Base-by-base conservation (phyloP, 768 basidiomycete species). In the Lactifluus hygrophoroides region DNA sequence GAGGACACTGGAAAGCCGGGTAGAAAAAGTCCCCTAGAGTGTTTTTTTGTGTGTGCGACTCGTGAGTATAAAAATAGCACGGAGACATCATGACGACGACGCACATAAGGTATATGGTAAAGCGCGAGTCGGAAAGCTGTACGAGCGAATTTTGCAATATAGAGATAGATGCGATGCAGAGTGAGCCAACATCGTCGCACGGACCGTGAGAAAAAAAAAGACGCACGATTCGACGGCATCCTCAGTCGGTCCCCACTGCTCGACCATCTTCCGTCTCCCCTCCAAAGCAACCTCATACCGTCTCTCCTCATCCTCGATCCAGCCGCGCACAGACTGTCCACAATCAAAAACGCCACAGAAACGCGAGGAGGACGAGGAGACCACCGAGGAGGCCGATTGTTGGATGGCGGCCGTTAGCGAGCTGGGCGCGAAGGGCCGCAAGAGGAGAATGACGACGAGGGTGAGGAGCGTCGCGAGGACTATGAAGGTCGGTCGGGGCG, bases 1-100 rank as follows among this genome's bases (percentile, higher is more conserved):
- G 78, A 5, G 80, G 78, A 48, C 79, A 80, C 42, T 68, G 72
- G 61, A 72, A 81, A 1, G 74, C 69, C 8, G 80, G 74, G 10
- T 74, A 71, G 67, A 79, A 80, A 66, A 80, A 79, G 60, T 81
- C 80, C 79, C 79, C 55, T 56, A 5, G n/a, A 7, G 7, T 19
- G 49, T n/a, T n/a, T n/a, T n/a, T n/a, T n/a, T n/a, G n/a, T n/a
- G n/a, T n/a, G n/a, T n/a, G n/a, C n/a, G n/a, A n/a, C n/a, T n/a
- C n/a, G n/a, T n/a, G n/a, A n/a, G n/a, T n/a, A n/a, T n/a, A 10
- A 32, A 32, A 10, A 5, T 32, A 32, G 32, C 5, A 32, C 32
- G 32, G 10, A 32, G 10, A 32, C 5, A 32, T 5, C 10, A 32
- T 5, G 10, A 32, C 10, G 10, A 32, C 32, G 32, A 30, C 25